Percentiles rank a stretch among this genome's conserved stretches.
Evolutionary conservation across 805 yeast genomes (phyloP).

Genomic region (Saturnispora besseyi): DNA sequence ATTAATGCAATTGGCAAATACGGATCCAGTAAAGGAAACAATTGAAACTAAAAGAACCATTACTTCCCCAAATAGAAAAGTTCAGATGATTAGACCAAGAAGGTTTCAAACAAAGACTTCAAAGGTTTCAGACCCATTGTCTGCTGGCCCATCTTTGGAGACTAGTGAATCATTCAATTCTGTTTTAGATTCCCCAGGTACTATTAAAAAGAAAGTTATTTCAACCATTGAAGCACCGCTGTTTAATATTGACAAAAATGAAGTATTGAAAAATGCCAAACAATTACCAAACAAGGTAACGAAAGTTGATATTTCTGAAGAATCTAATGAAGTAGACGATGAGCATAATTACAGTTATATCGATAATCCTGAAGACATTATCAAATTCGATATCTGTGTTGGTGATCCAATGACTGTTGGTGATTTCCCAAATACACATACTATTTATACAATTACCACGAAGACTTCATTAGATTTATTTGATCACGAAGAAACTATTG

Average conservation of each 20-base stretch:
- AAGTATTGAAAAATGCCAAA: not conserved
- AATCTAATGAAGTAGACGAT: not conserved
- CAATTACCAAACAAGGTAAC: not conserved
- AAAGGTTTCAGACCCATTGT: constrained; percentile 23
- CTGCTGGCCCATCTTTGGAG: constrained; percentile 3
- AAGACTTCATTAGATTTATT: constrained; percentile 38
- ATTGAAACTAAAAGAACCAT: constrained; percentile 5
- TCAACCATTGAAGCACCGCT: constrained; percentile 41
- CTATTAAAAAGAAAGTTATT: constrained; percentile 13
- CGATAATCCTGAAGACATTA: constrained; percentile 15
- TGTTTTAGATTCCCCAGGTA: constrained; percentile 25
- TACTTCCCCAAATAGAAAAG: constrained; percentile 32
- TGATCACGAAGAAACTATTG: constrained; percentile 37
- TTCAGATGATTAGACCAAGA: constrained; percentile 39
- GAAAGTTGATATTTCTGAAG: not conserved
- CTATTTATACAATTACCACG: constrained; percentile 73
- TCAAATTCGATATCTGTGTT: constrained; percentile 54
- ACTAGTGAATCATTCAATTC: constrained; percentile 14
- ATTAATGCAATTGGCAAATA: not conserved
- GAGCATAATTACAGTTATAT: not conserved
- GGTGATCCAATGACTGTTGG: constrained; percentile 92
- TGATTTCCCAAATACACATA: constrained; percentile 80
- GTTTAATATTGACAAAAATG: constrained; percentile 31
- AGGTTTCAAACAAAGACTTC: constrained; percentile 18
- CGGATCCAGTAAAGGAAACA: constrained; percentile 2